Evolutionary conservation across 208 protist genomes (phyloP), one percentile per base, ranked within the genome.

Genomic region (Lotmaria passim): DNA sequence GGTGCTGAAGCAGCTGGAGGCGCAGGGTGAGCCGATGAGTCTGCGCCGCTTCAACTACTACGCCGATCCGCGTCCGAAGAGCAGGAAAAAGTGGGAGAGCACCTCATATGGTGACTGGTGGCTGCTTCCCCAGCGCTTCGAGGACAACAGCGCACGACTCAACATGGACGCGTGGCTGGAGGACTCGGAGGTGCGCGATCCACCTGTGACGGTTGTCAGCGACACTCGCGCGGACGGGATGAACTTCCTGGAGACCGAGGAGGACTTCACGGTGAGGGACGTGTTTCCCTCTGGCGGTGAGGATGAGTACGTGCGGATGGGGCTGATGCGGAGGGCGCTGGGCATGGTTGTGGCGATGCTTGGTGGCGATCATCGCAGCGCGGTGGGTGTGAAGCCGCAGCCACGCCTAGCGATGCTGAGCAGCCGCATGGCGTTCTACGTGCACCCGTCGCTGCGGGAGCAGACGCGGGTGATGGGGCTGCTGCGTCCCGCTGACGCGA

Each of bases 391-490:
- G 47, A 15, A 21, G 28, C 24, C 55, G 65, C 65, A 43, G 57
- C 41, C 43, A 3, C 59, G 46, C 1, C 44, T 72, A 3, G 46
- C 41, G 15, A 41, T 72, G 28, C 4, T 72, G n/a, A 44, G 39
- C 23, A 36, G 56, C 23, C 33, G 48, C 56, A 72, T 60, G 34
- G 66, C 56, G 43, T 72, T 57, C 24, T 51, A 53, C 24, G 23
- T 50, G 53, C 39, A 41, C 11, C 31, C 41, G 7, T 17, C 39
- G 21, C 43, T 72, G 43, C n/a, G 3, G 24, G 66, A 72, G 58
- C 48, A 48, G 46, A 72, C 66, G 19, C 56, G 44, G 56, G 17
- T 72, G 34, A 51, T 64, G 44, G 66, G 26, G 21, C 66, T 72
- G 44, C 66, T 72, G 56, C 43, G 56, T 17, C 66, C 66, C 1